Base-by-base conservation (phyloP, 2,329 filamentous ascomycete species). In the Septoria petroselini region DNA sequence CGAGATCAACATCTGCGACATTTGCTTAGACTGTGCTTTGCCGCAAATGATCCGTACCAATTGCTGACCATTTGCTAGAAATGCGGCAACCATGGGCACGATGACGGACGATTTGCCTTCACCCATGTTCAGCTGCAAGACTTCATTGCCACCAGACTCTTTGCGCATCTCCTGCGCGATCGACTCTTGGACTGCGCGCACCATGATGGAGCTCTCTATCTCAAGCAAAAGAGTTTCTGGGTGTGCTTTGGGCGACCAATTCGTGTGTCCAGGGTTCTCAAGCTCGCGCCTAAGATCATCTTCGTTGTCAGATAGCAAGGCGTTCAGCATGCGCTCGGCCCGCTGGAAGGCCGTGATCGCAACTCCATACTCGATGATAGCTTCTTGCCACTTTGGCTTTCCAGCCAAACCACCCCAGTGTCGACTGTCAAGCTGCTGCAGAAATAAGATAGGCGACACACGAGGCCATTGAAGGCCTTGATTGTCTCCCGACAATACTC, bases 71-170 rank as follows among this genome's bases (percentile, higher is more conserved):
- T 73, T 52, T 4, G 71, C 68, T 2, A 74, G 58, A 0, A 63
- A 55, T 0, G 77, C 67, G 0, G 78, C 78, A 0, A 84, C 76
- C 30, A 85, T 82, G 0, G 84, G 84, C 0, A 84, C 73, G 41
- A 90, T 86, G 1, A 86, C 78, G 0, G 83, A 84, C 0, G 81
- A 82, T 54, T 87, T 87, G 0, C 84, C 84, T 59, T 85, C 77
- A 0, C 84, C 84, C 83, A 88, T 88, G 54, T 85, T 86, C 2
- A 88, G 64, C 58, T 86, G 82, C 70, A 86, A 76, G 0, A 82
- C 75, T 0, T 74, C 63, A 56, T 83, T 85, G 15, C 45, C 23
- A 3, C 41, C 33, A 0, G 59, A 48, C 0, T 83, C 82, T 0
- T 67, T 68, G 1, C 83, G 81, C 11, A 80, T 86, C 0, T 80